Percentiles rank a stretch among this genome's conserved stretches.
Conservation (phyloP, 1,284 basidiomycete species). For the Ganoderma boninense region DNA sequence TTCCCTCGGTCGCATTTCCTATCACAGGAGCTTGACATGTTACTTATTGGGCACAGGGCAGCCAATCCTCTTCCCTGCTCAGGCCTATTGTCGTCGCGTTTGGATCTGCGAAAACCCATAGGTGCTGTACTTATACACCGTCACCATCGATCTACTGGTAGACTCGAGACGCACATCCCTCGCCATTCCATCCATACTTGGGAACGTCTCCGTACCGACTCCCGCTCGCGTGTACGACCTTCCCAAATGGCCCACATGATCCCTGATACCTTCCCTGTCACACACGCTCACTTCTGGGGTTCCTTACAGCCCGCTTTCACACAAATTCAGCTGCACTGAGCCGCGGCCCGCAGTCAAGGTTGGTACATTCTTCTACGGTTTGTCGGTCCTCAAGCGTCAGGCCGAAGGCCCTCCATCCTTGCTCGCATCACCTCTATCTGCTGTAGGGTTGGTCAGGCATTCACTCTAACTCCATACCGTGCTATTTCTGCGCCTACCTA, state of each 20-base stretch:
- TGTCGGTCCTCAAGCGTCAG: neutral
- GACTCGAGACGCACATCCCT: neutral
- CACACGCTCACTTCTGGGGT: neutral
- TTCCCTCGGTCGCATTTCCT: neutral
- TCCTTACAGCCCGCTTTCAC: neutral
- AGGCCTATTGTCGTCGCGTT: neutral
- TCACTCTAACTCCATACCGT: neutral
- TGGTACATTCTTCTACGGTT: neutral
- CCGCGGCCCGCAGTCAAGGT: neutral
- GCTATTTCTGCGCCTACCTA: neutral
- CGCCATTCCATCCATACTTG: neutral
- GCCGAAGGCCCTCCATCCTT: neutral
- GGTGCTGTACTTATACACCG: too few species aligned
- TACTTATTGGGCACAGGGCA: neutral
- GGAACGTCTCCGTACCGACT: neutral
- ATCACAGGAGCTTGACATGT: neutral
- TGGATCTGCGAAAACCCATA: too few species aligned
- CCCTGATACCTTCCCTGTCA: neutral
- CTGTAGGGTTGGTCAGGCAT: neutral
- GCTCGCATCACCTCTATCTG: neutral
- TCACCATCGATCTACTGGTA: neutral
- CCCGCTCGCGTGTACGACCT: neutral
- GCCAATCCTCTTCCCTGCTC: neutral
- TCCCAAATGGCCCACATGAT: conserved; percentile 3
- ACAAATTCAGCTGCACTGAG: neutral